Conservation (phyloP, 345 rosid species). For the Gossypium australe region DNA sequence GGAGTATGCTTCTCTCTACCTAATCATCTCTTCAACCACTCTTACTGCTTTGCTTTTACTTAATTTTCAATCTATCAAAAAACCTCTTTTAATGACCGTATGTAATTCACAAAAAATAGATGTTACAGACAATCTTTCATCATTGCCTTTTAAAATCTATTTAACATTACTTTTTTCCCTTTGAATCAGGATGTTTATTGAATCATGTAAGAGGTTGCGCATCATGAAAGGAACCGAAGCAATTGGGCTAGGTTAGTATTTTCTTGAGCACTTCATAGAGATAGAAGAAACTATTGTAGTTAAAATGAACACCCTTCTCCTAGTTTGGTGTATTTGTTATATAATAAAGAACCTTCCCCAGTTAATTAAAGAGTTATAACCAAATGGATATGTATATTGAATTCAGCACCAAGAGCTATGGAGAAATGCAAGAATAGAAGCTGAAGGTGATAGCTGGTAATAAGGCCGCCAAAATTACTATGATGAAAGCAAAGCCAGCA, state of each 20-base stretch:
- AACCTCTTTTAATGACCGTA: too few relatives aligned
- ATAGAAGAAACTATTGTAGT: too few relatives aligned
- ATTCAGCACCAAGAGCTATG: conserved; percentile 81
- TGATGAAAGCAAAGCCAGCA: too few relatives aligned
- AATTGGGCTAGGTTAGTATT: conserved; percentile 7
- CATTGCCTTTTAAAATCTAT: too few relatives aligned
- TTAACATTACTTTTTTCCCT: background rate
- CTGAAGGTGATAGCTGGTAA: conserved; percentile 21
- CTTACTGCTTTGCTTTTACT: background rate
- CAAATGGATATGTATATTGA: background rate
- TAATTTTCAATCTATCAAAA: background rate
- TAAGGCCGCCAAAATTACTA: conserved; percentile 6
- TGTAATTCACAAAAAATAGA: too few relatives aligned
- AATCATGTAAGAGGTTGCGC: conserved; percentile 82
- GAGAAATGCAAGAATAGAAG: conserved; percentile 71
- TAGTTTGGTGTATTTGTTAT: background rate
- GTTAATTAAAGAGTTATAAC: too few relatives aligned
- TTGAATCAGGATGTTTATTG: conserved; percentile 69
- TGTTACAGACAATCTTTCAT: too few relatives aligned
- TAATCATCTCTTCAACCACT: background rate
- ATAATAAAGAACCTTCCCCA: background rate
- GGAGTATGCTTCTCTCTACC: conserved; percentile 39
- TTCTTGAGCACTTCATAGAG: background rate
- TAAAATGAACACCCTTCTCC: background rate
- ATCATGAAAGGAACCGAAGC: conserved; percentile 88